Base-by-base conservation (phyloP, 148 eudicot genomes). In the Bassia scoparia region DNA sequence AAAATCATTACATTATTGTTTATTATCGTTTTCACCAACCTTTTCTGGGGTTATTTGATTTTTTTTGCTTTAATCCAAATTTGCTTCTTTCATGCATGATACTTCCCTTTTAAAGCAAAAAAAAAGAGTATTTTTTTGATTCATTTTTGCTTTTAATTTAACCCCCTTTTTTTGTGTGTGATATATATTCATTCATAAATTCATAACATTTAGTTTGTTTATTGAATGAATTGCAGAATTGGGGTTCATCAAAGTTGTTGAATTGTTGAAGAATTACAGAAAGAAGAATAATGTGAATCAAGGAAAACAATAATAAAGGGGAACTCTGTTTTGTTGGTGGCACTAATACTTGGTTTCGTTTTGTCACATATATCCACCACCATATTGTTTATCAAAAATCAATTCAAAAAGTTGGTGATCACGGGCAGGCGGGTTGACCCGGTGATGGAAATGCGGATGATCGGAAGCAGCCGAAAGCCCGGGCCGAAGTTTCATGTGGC, bases 401-500 rank as follows among this genome's bases (percentile, higher is more conserved):
- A 64, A 49, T 4, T 20, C 24, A 53, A 37, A 70, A 34, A n/a
- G 8, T 21, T 14, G 41, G 30, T 8, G 35, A 61, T 54, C 48
- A 52, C 3, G 71, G 74, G 66, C 38, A 65, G 70, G 75, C 44
- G 60, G 79, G 33, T 15, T 54, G 78, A 78, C 73, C 86, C 84
- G 74, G 46, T 76, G 14, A 33, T 44, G 13, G 37, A 33, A n/a
- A 76, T 73, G 63, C 80, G 12, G 59, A 61, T 30, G 16, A 9
- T 18, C 24, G 35, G 68, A 68, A 48, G 24, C 53, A 31, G 43
- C 10, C 18, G 13, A 53, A 31, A 30, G 52, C 30, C 27, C 62
- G 41, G 58, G 30, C 70, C 66, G 46, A 79, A 63, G 56, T 86
- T 73, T 35, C 88, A 86, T 72, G 84, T 86, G 9, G 88, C 70